Evolutionary conservation across 139 green algal species (phyloP).

Genomic region (Mychonastes homosphaera): DNA sequence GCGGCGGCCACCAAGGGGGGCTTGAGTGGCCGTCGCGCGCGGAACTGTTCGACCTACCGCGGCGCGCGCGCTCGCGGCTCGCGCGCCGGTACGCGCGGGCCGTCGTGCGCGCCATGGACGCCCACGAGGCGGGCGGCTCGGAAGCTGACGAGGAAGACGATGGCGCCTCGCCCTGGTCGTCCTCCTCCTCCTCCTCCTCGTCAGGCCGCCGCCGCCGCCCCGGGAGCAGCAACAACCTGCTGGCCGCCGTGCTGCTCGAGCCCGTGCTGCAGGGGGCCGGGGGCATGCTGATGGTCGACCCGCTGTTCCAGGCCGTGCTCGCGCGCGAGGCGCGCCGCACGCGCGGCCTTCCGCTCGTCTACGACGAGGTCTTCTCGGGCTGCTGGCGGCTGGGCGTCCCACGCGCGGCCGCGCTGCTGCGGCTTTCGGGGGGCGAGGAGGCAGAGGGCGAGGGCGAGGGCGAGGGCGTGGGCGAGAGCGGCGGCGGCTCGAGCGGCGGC

Average conservation of each 20-base stretch:
- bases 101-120: conserved; percentile 23
- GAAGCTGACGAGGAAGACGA: no score
- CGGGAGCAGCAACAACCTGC: conserved; percentile 12
- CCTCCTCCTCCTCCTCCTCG: conserved; percentile 1
- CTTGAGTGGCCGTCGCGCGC: no score
- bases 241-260: conserved; percentile 69
- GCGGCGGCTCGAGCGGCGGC: no score
- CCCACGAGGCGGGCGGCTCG: conserved; percentile 14
- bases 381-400: conserved; percentile 71
- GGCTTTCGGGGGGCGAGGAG: no score
- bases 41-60: no score
- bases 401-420: conserved; percentile 53
- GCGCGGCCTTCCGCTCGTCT: conserved; percentile 75
- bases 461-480: conserved; percentile 64
- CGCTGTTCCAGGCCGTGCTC: conserved; percentile 72
- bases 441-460: conserved; percentile 30
- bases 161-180: no score
- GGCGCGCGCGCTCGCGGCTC: conserved; percentile 1
- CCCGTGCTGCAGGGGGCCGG: conserved; percentile 83
- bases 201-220: not conserved
- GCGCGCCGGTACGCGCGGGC: conserved; percentile 13
- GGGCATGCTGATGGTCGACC: conserved; percentile 91
- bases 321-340: conserved; percentile 46
- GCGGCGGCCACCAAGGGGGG: no score
- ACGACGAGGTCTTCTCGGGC: conserved; percentile 92